Evolutionary conservation across 192 early-diverging fungal genomes (phyloP), one percentile per base, ranked within the genome.

Genomic region (Coemansia sp.): DNA sequence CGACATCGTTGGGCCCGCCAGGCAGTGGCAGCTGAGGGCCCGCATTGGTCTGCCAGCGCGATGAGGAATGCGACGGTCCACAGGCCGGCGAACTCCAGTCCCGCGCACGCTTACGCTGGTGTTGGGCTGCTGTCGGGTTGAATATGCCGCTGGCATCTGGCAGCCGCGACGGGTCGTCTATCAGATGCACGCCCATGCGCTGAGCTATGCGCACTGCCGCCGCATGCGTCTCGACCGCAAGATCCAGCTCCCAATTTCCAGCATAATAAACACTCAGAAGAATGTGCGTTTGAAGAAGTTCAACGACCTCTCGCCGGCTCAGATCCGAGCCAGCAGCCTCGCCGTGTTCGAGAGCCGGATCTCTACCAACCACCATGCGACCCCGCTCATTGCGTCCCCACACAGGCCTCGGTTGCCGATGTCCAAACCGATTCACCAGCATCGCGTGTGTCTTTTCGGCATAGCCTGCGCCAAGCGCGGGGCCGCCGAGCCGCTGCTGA

Each of bases 401-500:
- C 31, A 41, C 9, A 6, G 61, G 68, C 22, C 75, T 72, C 20
- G 61, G n/a, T 40, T 51, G 70, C 43, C 73, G 67, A 42, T 70
- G 67, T 6, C 74, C 80, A 41, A 78, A 67, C 1, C 76, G 76
- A 46, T 70, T 75, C 31, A 72, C 73, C 65, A 83, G 64, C 67
- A 78, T 75, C 15, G 80, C 70, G 18, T 74, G 77, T 0, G 82
- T 75, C 71, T 79, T 79, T 33, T 84, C 82, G 10, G 82, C 82
- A 61, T 79, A 79, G 43, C 46, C 54, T 2, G 77, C 77, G 24
- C 77, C 77, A 8, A 60, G 66, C 27, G 52, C 63, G 9, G 67
- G 31, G 51, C 71, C 36, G 65, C 65, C 22, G 20, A 24, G 65
- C 65, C 29, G 20, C 31, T 12, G 24, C 24, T 57, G 65, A 41